These are phyloP conservation scores for Calonectria ilicicola DNA, from an alignment of 2,329 filamentous ascomycete species.

Conservation along the genomic window DNA sequence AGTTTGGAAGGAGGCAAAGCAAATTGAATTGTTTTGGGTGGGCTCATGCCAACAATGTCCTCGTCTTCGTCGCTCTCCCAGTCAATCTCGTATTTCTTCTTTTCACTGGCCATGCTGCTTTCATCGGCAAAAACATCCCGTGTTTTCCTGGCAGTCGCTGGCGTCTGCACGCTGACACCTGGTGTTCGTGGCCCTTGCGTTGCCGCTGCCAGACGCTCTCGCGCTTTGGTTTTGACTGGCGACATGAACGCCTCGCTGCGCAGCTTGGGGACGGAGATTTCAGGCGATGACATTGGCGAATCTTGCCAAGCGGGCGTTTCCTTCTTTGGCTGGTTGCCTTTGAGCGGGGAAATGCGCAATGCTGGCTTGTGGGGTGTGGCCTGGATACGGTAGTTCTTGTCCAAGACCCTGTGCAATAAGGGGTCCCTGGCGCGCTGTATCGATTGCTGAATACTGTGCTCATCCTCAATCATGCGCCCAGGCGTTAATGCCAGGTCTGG, in stretches of 20 bases:
- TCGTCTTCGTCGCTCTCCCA: slow-evolving; percentile 83
- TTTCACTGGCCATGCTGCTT: slow-evolving; percentile 37
- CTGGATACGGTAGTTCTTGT: slow-evolving; percentile 95
- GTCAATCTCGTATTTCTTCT: slow-evolving; percentile 66
- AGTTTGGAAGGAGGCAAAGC: slow-evolving; percentile 81
- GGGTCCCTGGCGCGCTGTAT: slow-evolving; percentile 71
- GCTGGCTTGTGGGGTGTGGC: slow-evolving; percentile 82
- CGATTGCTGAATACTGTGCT: slow-evolving; percentile 49
- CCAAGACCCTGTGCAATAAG: slow-evolving; percentile 89
- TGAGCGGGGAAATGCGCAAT: slow-evolving; percentile 59
- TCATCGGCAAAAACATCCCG: slow-evolving; percentile 60
- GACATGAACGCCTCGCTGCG: slow-evolving; percentile 89
- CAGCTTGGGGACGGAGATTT: slow-evolving; percentile 83
- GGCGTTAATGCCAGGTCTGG: slow-evolving; percentile 75
- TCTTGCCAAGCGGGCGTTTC: slow-evolving; percentile 61
- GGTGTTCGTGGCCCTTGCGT: slow-evolving; percentile 74
- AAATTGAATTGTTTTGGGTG: slow-evolving; percentile 94
- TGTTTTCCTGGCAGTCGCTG: slow-evolving; percentile 62
- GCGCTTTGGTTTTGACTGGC: slow-evolving; percentile 65
- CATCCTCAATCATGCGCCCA: slow-evolving; percentile 57
- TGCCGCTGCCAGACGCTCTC: slow-evolving; percentile 56
- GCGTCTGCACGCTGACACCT: slow-evolving; percentile 88
- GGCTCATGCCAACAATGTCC: slow-evolving; percentile 79
- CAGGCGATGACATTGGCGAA: slow-evolving; percentile 78
- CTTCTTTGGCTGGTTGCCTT: slow-evolving; percentile 51